Conservation (phyloP, 306 rosid species). For the Echinosophora koreensis region DNA sequence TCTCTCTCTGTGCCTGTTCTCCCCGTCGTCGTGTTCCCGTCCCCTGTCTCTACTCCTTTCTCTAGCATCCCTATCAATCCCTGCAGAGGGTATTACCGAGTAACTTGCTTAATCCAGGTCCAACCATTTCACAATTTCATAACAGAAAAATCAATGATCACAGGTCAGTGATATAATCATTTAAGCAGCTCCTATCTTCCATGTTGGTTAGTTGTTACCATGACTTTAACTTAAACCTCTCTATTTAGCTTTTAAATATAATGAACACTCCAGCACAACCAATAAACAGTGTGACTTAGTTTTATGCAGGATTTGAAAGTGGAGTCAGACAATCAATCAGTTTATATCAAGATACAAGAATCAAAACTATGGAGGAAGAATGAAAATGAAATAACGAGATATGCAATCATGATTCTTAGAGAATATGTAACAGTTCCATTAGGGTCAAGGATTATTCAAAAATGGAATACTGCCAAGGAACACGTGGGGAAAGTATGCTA, state of each 20-base stretch:
- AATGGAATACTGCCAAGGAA: constrained; percentile 2
- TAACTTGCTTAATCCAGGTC: constrained; percentile 24
- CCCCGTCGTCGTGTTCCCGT: constrained; percentile 74
- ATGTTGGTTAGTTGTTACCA: background rate
- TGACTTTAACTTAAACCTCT: constrained; percentile 22
- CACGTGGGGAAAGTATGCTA: background rate
- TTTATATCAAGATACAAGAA: background rate
- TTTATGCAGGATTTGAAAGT: constrained; percentile 11
- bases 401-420: constrained; percentile 25
- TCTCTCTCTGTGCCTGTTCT: constrained; percentile 70
- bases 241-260: background rate
- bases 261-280: constrained; percentile 18
- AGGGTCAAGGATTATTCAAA: constrained; percentile 33
- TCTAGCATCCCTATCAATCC: constrained; percentile 79
- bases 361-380: background rate
- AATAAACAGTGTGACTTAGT: constrained; percentile 18
- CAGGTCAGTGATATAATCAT: background rate
- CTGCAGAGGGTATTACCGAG: constrained; percentile 56
- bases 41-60: constrained; percentile 88
- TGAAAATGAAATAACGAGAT: background rate
- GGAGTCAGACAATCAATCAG: constrained; percentile 12
- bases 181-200: background rate
- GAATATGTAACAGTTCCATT: constrained; percentile 14
- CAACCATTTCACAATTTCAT: constrained; percentile 38
- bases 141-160: constrained; percentile 4